Conservation (phyloP, 495 filamentous ascomycete genomes). For the Aspergillus bridgeri region DNA sequence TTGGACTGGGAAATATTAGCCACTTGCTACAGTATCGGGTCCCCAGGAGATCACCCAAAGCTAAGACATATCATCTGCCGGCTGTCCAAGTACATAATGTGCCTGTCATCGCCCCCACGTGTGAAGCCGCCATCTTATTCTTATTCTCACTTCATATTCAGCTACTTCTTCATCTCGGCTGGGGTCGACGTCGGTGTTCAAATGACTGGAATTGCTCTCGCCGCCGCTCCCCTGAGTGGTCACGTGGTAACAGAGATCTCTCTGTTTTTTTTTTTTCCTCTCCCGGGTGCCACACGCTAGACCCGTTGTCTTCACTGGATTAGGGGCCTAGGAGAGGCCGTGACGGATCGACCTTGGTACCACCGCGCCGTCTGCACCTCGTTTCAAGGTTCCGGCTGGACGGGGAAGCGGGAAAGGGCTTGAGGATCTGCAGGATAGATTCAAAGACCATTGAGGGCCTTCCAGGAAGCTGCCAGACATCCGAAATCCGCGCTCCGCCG, state of each 20-base stretch:
- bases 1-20: conserved; percentile 18
- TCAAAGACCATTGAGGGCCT: conserved; percentile 9
- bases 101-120: conserved; percentile 16
- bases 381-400: conserved; percentile 23
- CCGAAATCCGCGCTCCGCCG: too few relatives aligned
- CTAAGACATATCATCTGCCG: conserved; percentile 21
- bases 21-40: conserved; percentile 12
- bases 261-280: background rate
- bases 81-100: background rate
- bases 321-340: conserved; percentile 3
- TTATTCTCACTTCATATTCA: conserved; percentile 11
- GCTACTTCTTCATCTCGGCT: background rate
- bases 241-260: background rate
- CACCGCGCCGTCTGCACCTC: conserved; percentile 15
- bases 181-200: background rate
- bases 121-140: conserved; percentile 1
- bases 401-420: conserved; percentile 22
- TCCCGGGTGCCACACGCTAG: background rate
- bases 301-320: background rate
- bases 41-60: conserved; percentile 4
- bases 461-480: conserved; percentile 7
- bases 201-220: background rate
- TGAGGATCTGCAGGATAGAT: conserved; percentile 21
- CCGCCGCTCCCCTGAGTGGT: background rate
- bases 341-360: conserved; percentile 14